Base-by-base conservation (phyloP, 2,329 filamentous ascomycete genomes). In the Fonsecaea pedrosoi region DNA sequence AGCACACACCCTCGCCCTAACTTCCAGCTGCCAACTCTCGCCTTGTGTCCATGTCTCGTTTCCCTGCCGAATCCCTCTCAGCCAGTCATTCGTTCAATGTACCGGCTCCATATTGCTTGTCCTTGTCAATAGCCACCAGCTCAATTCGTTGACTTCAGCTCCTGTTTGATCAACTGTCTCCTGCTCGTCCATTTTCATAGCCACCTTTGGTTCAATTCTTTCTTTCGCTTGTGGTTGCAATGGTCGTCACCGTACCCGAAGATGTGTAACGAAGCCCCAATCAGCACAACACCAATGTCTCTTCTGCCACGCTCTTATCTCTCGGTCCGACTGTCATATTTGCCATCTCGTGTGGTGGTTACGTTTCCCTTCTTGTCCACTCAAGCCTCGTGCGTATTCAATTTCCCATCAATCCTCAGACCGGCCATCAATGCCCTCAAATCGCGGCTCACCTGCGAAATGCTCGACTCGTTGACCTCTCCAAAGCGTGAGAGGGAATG, bases 341-440 rank as follows among this genome's bases (percentile, higher is more conserved):
- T 25, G 12, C 32, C 35, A 3, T n/a, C 18, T 40, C n/a, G 34
- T 38, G 54, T 15, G 15, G 7, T 40, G 15, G 34, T 35, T 15
- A 37, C 40, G 30, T 18, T 25, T 10, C 57, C 57, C n/a, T 12
- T 3, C 18, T 13, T 18, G 13, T 45, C 13, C 32, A 34, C 30
- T 21, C 40, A 40, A 50, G 5, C 42, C 32, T 35, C 2, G 30
- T 13, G 18, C 13, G 7, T 18, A 12, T 35, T 9, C 37, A 60
- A 60, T 15, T 21, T 34, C 18, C 25, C 38, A n/a, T 60, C 40
- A 5, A 12, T 34, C 25, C 40, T 32, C 57, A 60, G 25, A 21
- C 57, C 57, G 32, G 61, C 40, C 30, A 64, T 64, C 37, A 64
- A 13, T 7, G 38, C 48, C 8, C 61, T 45, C 30, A 64, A 21